Evolutionary conservation across 2,329 filamentous ascomycete genomes (phyloP).

Genomic region (Fusarium sp.): DNA sequence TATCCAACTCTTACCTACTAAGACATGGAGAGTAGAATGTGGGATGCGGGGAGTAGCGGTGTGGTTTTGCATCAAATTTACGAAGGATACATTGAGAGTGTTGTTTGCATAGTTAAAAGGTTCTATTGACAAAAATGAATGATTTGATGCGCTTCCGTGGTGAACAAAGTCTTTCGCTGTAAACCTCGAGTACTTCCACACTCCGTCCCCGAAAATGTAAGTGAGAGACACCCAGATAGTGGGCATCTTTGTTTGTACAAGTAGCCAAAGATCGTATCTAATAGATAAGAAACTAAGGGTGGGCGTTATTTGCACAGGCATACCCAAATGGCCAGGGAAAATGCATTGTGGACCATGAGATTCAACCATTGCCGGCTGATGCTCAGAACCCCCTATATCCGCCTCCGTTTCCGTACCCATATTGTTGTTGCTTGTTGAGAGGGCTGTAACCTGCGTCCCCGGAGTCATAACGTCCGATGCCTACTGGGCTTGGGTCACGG

Average conservation of each 20-base stretch:
- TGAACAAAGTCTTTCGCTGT: slow-evolving; percentile 47
- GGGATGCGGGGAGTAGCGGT: neutral
- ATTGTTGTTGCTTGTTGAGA: slow-evolving; percentile 37
- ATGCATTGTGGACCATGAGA: slow-evolving; percentile 33
- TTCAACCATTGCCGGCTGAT: slow-evolving; percentile 16
- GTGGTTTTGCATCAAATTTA: slow-evolving; percentile 37
- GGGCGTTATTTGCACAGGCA: slow-evolving; percentile 31
- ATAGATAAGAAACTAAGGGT: slow-evolving; percentile 26
- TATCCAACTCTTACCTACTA: slow-evolving; percentile 49
- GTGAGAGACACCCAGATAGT: slow-evolving; percentile 18
- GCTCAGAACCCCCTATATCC: slow-evolving; percentile 47
- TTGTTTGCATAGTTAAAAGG: slow-evolving; percentile 47
- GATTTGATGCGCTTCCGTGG: slow-evolving; percentile 47
- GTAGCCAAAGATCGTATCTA: slow-evolving; percentile 10
- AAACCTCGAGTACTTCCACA: slow-evolving; percentile 29
- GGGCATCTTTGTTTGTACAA: slow-evolving; percentile 31
- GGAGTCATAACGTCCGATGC: slow-evolving; percentile 35
- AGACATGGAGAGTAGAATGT: slow-evolving; percentile 42
- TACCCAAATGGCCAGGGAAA: slow-evolving; percentile 17
- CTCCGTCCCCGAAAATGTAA: slow-evolving; percentile 34
- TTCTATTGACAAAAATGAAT: slow-evolving; percentile 51
- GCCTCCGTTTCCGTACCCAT: slow-evolving; percentile 44
- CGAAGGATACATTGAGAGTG: slow-evolving; percentile 46
- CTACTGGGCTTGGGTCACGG: slow-evolving; percentile 34
- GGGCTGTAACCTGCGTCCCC: slow-evolving; percentile 42